phyloP scores from a whole-genome alignment of 352 stramenopile species.

The Pythium rhizo-oryzae region DNA sequence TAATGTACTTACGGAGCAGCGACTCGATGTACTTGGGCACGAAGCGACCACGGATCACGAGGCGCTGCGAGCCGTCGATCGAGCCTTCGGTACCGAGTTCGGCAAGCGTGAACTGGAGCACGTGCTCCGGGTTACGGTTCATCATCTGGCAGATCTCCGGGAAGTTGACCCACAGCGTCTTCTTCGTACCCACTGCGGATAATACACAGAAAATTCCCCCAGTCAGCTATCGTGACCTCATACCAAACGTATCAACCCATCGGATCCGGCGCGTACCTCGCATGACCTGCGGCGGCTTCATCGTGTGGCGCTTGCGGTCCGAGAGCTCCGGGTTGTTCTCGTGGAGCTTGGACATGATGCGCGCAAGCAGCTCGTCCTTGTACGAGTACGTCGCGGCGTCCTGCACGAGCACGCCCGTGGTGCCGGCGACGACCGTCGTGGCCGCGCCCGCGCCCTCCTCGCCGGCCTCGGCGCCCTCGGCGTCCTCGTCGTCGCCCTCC shows the following conservation, averaged over 20 bases:
- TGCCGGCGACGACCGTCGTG: conserved; percentile 30
- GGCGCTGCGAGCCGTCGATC: conserved; percentile 98
- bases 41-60: conserved; percentile 98
- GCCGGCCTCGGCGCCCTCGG: conserved; percentile 28
- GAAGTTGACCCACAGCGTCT: conserved; percentile 99
- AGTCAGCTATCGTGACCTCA: neutral
- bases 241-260: neutral
- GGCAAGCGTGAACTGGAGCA: conserved; percentile 99
- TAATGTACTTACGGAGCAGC: conserved; percentile 99
- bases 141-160: conserved; percentile 99
- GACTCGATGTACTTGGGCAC: conserved; percentile 99
- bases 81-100: conserved; percentile 99
- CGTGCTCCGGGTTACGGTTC: conserved; percentile 97
- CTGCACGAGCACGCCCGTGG: conserved; percentile 62
- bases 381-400: conserved; percentile 95
- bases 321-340: conserved; percentile 97
- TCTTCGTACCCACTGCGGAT: conserved; percentile 92
- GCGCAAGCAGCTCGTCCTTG: conserved; percentile 93
- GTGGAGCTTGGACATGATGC: conserved; percentile 94
- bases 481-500: conserved; percentile 37
- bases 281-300: conserved; percentile 92
- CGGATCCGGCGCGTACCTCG: conserved; percentile 31
- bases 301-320: conserved; percentile 94
- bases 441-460: conserved; percentile 35
- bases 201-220: conserved; percentile 33